Evolutionary conservation across 2,329 filamentous ascomycete species (phyloP).

Genomic region (Didymella keratinophila): DNA sequence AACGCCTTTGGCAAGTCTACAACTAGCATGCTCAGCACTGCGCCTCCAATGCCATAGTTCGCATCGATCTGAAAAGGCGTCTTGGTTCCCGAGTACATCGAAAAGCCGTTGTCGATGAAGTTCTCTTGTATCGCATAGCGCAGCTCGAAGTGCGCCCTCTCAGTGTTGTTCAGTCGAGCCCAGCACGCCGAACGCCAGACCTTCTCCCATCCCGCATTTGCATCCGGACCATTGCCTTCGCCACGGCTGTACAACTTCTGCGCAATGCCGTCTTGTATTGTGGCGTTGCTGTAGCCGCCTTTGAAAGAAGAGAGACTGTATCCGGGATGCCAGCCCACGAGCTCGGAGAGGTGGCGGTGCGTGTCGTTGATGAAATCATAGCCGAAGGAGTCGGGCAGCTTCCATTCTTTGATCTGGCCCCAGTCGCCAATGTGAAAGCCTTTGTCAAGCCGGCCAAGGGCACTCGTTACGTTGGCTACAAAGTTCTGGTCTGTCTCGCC

Average conservation of each 20-base stretch:
- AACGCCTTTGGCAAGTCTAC: constrained; percentile 55
- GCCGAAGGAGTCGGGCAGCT: constrained; percentile 51
- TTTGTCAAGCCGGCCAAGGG: constrained; percentile 59
- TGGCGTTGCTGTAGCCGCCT: constrained; percentile 55
- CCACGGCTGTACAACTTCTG: constrained; percentile 59
- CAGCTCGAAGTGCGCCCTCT: constrained; percentile 58
- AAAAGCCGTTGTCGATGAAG: constrained; percentile 60
- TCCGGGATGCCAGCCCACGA: constrained; percentile 65
- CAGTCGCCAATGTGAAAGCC: constrained; percentile 58
- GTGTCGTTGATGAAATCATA: constrained; percentile 55
- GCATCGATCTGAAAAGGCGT: constrained; percentile 67
- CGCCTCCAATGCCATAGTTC: constrained; percentile 66
- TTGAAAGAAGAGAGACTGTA: constrained; percentile 56
- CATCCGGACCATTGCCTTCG: constrained; percentile 56
- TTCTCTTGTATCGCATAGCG: constrained; percentile 60
- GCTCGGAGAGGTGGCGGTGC: constrained; percentile 64
- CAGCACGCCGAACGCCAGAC: constrained; percentile 66
- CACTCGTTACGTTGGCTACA: constrained; percentile 48
- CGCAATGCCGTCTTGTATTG: constrained; percentile 56
- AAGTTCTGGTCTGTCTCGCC: constrained; percentile 45
- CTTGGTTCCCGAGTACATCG: constrained; percentile 58
- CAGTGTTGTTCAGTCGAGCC: constrained; percentile 62
- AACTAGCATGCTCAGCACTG: constrained; percentile 61
- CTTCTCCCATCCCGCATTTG: constrained; percentile 66
- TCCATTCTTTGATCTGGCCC: constrained; percentile 61